A percentile compares a stretch with the other conserved stretches of the same genome.
Conservation (phyloP, 345 rosid genomes). For the Theobroma cacao region DNA sequence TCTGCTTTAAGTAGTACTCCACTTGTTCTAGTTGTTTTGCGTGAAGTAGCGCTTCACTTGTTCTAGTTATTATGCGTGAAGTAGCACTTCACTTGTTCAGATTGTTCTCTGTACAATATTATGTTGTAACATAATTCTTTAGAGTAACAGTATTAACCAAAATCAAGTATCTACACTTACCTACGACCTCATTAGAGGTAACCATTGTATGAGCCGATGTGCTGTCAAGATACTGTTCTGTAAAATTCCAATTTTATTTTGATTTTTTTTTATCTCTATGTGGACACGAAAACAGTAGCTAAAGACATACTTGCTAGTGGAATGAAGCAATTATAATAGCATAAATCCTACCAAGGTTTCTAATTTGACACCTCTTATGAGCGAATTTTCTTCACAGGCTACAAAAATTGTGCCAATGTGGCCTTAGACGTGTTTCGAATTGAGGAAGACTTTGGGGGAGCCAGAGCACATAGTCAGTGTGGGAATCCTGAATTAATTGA, state of each 20-base stretch:
- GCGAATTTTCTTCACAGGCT: slow-evolving; percentile 45
- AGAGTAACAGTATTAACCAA: too few species aligned
- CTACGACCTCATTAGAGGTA: background rate
- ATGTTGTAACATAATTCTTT: too few species aligned
- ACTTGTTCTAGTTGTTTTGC: too few species aligned
- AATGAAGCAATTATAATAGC: background rate
- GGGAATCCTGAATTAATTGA: slow-evolving; percentile 58
- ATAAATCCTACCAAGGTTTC: background rate
- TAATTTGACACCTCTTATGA: background rate
- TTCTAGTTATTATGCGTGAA: too few species aligned
- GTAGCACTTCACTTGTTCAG: too few species aligned
- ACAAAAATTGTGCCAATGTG: slow-evolving; percentile 90
- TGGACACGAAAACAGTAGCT: background rate
- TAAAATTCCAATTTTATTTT: background rate
- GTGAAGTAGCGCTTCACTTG: too few species aligned
- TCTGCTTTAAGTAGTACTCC: too few species aligned
- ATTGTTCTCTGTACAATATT: too few species aligned
- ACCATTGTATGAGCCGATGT: background rate
- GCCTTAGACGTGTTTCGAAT: slow-evolving; percentile 66
- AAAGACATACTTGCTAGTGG: background rate
- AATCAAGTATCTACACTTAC: too few species aligned
- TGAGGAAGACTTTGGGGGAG: slow-evolving; percentile 96
- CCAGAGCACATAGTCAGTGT: slow-evolving; percentile 70
- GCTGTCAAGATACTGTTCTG: background rate
- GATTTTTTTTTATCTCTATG: background rate